Conservation (phyloP, 2,329 filamentous ascomycete genomes). For the Acrocalymma vagum region DNA sequence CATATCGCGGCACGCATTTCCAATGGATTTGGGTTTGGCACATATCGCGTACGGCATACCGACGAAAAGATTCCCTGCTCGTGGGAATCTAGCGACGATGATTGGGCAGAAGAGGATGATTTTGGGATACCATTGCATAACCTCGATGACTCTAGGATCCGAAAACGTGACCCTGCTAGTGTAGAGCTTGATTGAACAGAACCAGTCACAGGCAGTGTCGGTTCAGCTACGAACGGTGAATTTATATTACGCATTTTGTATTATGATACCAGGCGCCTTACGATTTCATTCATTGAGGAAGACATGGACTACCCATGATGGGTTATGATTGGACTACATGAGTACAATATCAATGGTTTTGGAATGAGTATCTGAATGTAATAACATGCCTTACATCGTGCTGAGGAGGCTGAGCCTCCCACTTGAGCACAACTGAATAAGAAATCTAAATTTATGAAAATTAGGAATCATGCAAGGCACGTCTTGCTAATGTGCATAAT, state of each 20-base stretch:
- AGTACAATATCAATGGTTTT: conserved; percentile 22
- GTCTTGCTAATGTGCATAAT: too few relatives aligned
- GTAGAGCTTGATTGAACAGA: conserved; percentile 41
- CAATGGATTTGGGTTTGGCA: conserved; percentile 49
- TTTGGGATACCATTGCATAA: conserved; percentile 59
- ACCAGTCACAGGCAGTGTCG: too few relatives aligned
- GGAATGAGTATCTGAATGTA: conserved; percentile 26
- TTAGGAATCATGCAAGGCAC: too few relatives aligned
- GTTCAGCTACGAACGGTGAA: too few relatives aligned
- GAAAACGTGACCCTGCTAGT: conserved; percentile 30
- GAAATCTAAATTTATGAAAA: too few relatives aligned
- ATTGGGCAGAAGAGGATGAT: conserved; percentile 65
- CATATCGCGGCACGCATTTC: conserved; percentile 81
- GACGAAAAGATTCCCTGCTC: conserved; percentile 56
- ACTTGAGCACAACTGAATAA: too few relatives aligned
- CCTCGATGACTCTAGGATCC: conserved; percentile 29
- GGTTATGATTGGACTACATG: conserved; percentile 18
- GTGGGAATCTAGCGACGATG: conserved; percentile 67
- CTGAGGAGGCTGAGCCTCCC: too few relatives aligned
- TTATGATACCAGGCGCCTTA: conserved; percentile 30
- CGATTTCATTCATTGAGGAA: too few relatives aligned
- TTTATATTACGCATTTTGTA: too few relatives aligned
- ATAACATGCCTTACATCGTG: conserved; percentile 13
- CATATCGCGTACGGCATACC: conserved; percentile 39
- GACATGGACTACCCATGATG: conserved; percentile 28